Conservation (phyloP, 2,329 filamentous ascomycete species). For the Drechmeria coniospora region DNA sequence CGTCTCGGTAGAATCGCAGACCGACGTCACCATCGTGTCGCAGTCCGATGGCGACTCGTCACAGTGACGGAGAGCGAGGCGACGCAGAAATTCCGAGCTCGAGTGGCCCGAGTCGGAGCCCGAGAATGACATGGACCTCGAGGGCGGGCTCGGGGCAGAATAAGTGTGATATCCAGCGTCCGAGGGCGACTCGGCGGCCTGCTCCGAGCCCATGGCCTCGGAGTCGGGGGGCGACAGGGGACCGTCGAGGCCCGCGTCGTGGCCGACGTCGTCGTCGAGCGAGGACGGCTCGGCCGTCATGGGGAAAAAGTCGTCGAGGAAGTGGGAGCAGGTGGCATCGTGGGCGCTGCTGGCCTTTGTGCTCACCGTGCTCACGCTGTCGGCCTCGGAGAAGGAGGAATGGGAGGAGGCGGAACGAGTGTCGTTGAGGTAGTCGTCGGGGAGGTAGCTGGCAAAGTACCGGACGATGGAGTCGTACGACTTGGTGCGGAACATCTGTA, state of each 20-base stretch:
- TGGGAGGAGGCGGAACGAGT: conserved; percentile 16
- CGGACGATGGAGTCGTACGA: conserved; percentile 45
- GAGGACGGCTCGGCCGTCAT: conserved; percentile 29
- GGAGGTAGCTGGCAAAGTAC: conserved; percentile 44
- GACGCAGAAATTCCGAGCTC: conserved; percentile 14
- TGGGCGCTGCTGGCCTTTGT: conserved; percentile 24
- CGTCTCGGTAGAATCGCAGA: conserved; percentile 29
- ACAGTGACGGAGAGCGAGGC: conserved; percentile 18
- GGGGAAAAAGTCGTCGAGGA: conserved; percentile 14
- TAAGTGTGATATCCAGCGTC: conserved; percentile 17
- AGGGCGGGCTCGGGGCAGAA: conserved; percentile 22
- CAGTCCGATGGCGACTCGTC: conserved; percentile 30
- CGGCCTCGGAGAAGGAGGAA: conserved; percentile 23
- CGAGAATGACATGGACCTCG: conserved; percentile 36
- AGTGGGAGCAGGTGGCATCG: conserved; percentile 18
- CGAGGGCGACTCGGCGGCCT: conserved; percentile 21
- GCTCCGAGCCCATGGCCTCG: conserved; percentile 32
- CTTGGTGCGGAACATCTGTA: conserved; percentile 43
- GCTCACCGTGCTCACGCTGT: conserved; percentile 21
- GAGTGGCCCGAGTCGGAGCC: conserved; percentile 30
- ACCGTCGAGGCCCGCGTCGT: conserved; percentile 7
- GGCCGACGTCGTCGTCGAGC: conserved; percentile 11
- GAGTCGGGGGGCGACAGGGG: conserved; percentile 29
- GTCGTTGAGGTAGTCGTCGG: conserved; percentile 27
- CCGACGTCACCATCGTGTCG: conserved; percentile 27